phyloP scores from a whole-genome alignment of 2,329 filamentous ascomycete genomes.

The Botrytis sinoallii region DNA sequence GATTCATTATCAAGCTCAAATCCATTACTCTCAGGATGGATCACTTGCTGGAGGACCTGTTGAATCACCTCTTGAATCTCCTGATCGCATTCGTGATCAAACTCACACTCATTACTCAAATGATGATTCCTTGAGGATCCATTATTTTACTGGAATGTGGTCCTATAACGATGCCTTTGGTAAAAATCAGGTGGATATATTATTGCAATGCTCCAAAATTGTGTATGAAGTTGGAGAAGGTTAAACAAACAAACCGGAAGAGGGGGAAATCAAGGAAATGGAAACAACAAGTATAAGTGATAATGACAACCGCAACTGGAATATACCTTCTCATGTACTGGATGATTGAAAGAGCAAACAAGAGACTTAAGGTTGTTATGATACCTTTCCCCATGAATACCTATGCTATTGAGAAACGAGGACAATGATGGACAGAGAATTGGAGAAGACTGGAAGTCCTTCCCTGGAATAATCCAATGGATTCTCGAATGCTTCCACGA shows the following conservation, averaged over 20 bases:
- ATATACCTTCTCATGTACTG: neutral
- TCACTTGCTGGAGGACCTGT: neutral
- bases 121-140: neutral
- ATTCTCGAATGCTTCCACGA: neutral
- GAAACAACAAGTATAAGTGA: neutral
- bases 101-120: too few relatives aligned
- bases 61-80: neutral
- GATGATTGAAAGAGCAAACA: neutral
- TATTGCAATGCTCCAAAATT: neutral
- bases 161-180: neutral
- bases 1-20: neutral
- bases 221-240: neutral
- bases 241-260: neutral
- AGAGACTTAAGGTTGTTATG: neutral
- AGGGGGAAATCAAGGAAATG: neutral
- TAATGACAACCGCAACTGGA: neutral
- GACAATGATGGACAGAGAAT: neutral
- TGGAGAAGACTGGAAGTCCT: neutral
- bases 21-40: neutral
- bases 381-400: neutral
- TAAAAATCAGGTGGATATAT: neutral
- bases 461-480: neutral
- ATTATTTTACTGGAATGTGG: neutral
- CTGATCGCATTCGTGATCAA: neutral
- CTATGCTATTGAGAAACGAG: neutral